These are phyloP conservation scores for Psilocybe subaeruginosa DNA, from an alignment of 768 basidiomycete species.

Conservation along the genomic window DNA sequence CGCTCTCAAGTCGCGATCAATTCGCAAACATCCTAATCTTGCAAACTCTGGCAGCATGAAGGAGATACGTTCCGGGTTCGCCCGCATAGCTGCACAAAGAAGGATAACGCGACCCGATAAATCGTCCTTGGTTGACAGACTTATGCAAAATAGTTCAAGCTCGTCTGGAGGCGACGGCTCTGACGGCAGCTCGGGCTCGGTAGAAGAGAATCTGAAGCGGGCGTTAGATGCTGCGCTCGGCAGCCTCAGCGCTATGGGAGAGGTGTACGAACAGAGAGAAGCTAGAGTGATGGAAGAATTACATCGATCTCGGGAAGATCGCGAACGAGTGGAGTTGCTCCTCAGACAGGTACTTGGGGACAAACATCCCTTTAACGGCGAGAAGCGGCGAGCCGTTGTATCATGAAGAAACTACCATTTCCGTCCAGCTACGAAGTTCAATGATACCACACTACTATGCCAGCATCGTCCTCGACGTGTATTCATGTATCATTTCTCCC, in stretches of 20 bases:
- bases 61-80: conserved; percentile 60
- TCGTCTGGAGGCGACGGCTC: conserved; percentile 58
- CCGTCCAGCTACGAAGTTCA: background rate
- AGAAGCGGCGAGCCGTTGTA: background rate
- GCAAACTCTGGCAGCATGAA: conserved; percentile 50
- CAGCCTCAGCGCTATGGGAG: conserved; percentile 63
- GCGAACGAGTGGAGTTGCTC: conserved; percentile 67
- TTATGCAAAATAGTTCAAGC: conserved; percentile 46
- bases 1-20: conserved; percentile 65
- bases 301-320: conserved; percentile 62
- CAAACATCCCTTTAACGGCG: conserved; percentile 16
- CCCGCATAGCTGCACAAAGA: conserved; percentile 59
- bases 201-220: conserved; percentile 68
- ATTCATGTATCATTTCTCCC: no score
- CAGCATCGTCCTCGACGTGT: background rate
- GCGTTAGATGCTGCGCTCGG: conserved; percentile 71
- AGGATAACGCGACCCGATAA: conserved; percentile 46
- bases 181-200: conserved; percentile 51
- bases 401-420: background rate
- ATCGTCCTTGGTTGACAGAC: conserved; percentile 46
- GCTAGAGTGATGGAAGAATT: conserved; percentile 75
- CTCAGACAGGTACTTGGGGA: conserved; percentile 64
- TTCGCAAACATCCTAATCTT: conserved; percentile 58
- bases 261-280: conserved; percentile 71
- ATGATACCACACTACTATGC: background rate